These are phyloP conservation scores for Brettanomyces naardenensis DNA, from an alignment of 805 yeast genomes.

Conservation along the genomic window DNA sequence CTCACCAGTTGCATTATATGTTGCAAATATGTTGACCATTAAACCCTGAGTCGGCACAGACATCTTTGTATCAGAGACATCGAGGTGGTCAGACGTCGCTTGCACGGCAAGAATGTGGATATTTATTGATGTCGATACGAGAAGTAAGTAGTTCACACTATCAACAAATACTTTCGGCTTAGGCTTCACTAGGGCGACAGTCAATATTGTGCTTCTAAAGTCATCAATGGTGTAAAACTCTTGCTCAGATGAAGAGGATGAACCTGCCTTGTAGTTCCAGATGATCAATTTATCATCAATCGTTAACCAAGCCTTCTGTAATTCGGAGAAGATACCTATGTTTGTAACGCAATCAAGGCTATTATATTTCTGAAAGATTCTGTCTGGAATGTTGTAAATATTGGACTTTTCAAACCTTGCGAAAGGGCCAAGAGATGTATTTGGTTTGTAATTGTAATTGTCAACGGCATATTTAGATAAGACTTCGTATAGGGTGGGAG, in stretches of 20 bases:
- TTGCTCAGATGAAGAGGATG: slow-evolving; percentile 32
- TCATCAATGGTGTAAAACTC: slow-evolving; percentile 81
- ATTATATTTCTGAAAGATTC: slow-evolving; percentile 64
- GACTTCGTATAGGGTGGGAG: slow-evolving; percentile 47
- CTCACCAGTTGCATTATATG: slow-evolving; percentile 60
- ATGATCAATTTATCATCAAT: slow-evolving; percentile 73
- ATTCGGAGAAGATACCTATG: slow-evolving; percentile 78
- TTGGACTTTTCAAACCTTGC: slow-evolving; percentile 72
- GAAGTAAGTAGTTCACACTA: slow-evolving; percentile 60
- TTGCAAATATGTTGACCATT: slow-evolving; percentile 53
- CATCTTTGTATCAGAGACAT: slow-evolving; percentile 77
- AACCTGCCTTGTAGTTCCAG: slow-evolving; percentile 60
- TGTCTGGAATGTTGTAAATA: slow-evolving; percentile 71
- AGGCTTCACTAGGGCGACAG: slow-evolving; percentile 76
- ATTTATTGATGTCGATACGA: slow-evolving; percentile 75
- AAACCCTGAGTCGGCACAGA: slow-evolving; percentile 74
- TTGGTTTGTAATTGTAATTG: slow-evolving; percentile 48
- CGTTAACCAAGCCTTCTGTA: slow-evolving; percentile 79
- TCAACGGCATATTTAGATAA: slow-evolving; percentile 58
- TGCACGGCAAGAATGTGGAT: slow-evolving; percentile 72
- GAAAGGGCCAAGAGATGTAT: slow-evolving; percentile 39
- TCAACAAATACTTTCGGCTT: slow-evolving; percentile 74
- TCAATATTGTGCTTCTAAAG: slow-evolving; percentile 65
- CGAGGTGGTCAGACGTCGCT: slow-evolving; percentile 36
- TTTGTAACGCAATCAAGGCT: slow-evolving; percentile 58